These are phyloP conservation scores for Pseudofabraea citricarpa DNA, from an alignment of 2,329 filamentous ascomycete genomes.

Conservation along the genomic window DNA sequence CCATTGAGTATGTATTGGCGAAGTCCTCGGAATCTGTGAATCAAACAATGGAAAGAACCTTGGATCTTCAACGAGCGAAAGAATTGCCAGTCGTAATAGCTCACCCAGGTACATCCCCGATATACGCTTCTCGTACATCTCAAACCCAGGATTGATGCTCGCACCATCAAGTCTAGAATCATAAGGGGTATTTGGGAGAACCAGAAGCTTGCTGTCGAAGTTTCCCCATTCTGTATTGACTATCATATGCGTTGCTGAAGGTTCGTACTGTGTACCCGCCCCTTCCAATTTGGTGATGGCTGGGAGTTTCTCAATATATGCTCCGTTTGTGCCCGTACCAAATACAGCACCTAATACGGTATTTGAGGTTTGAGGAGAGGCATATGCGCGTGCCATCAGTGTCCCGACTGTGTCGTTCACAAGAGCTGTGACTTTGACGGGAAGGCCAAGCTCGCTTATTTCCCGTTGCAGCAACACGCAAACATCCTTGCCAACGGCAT, in stretches of 20 bases:
- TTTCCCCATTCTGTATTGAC: slow-evolving; percentile 97
- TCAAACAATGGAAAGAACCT: slow-evolving; percentile 64
- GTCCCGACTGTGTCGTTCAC: slow-evolving; percentile 97
- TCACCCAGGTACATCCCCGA: slow-evolving; percentile 96
- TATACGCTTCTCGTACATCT: slow-evolving; percentile 97
- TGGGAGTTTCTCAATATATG: slow-evolving; percentile 84
- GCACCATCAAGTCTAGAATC: slow-evolving; percentile 71
- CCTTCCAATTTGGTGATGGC: slow-evolving; percentile 74
- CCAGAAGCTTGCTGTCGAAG: slow-evolving; percentile 86
- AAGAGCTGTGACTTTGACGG: slow-evolving; percentile 86
- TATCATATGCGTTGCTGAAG: slow-evolving; percentile 64
- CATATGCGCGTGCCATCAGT: slow-evolving; percentile 92
- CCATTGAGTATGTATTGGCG: slow-evolving; percentile 71
- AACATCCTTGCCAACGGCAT: slow-evolving; percentile 87
- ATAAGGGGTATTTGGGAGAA: slow-evolving; percentile 80
- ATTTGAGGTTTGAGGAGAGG: slow-evolving; percentile 74
- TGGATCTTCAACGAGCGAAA: slow-evolving; percentile 51
- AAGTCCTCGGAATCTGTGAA: slow-evolving; percentile 59
- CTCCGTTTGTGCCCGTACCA: slow-evolving; percentile 91
- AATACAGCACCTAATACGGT: slow-evolving; percentile 93
- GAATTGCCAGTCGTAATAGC: slow-evolving; percentile 71
- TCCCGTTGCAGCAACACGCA: slow-evolving; percentile 82
- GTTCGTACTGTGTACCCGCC: slow-evolving; percentile 67
- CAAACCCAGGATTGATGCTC: slow-evolving; percentile 82
- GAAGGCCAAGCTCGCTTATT: slow-evolving; percentile 77